Conservation (phyloP, 2,329 filamentous ascomycete species). For the Cladophialophora yegresii region DNA sequence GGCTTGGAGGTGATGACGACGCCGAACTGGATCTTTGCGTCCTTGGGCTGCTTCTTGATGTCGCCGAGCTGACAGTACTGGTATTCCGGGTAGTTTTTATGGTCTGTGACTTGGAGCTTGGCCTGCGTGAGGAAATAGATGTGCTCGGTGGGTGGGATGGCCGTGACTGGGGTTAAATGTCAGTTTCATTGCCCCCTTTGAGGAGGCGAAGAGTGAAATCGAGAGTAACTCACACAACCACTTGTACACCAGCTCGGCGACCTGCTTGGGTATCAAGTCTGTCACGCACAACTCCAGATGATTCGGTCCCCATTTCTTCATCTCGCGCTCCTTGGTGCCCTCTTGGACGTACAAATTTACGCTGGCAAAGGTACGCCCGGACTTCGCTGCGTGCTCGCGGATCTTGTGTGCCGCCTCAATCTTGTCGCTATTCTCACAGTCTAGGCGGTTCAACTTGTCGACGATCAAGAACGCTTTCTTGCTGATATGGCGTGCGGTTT, state of each 20-base stretch:
- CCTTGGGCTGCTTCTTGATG: conserved; percentile 18
- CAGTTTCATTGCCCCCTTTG: background rate
- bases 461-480: conserved; percentile 21
- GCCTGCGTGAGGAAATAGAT: conserved; percentile 32
- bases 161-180: conserved; percentile 24
- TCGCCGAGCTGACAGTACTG: conserved; percentile 33
- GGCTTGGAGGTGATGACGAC: conserved; percentile 29
- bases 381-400: conserved; percentile 26
- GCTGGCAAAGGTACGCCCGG: conserved; percentile 31
- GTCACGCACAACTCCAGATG: conserved; percentile 33
- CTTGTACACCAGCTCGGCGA: conserved; percentile 28
- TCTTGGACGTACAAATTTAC: conserved; percentile 26
- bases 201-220: background rate
- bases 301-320: conserved; percentile 26
- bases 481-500: conserved; percentile 5
- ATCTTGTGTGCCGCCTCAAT: conserved; percentile 20
- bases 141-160: conserved; percentile 31
- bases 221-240: conserved; percentile 31
- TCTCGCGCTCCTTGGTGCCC: conserved; percentile 7
- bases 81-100: conserved; percentile 29
- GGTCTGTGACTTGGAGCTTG: conserved; percentile 30
- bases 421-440: conserved; percentile 19
- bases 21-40: conserved; percentile 35
- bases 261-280: conserved; percentile 17
- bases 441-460: conserved; percentile 15